Percentiles rank a stretch among this genome's conserved stretches.
phyloP scores from a whole-genome alignment of 306 rosid genomes.

The Senna siamea region DNA sequence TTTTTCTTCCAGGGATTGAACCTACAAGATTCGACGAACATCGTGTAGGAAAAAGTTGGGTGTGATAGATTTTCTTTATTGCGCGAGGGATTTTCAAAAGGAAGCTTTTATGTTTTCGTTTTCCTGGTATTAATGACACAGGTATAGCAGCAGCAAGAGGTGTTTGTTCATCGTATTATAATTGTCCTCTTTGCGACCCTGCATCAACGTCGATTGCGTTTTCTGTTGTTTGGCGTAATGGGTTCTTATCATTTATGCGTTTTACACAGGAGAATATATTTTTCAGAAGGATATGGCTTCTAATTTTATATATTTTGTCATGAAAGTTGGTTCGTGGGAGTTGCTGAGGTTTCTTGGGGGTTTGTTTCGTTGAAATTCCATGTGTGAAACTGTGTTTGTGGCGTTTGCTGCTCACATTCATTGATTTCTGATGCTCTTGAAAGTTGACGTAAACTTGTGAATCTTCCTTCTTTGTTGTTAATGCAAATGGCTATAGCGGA shows the following conservation, averaged over 20 bases:
- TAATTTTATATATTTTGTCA: background rate
- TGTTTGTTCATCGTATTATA: constrained; percentile 10
- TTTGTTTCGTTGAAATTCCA: too few relatives aligned
- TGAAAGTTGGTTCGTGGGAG: constrained; percentile 13
- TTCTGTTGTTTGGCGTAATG: constrained; percentile 28
- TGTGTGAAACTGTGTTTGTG: too few relatives aligned
- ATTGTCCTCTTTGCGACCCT: background rate
- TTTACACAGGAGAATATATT: constrained; percentile 39
- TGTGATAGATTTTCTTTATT: constrained; percentile 32
- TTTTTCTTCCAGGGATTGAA: constrained; percentile 32
- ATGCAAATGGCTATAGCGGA: constrained; percentile 7
- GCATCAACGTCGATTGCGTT: constrained; percentile 22
- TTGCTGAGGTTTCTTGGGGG: constrained; percentile 29
- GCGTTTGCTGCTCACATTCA: constrained; percentile 31
- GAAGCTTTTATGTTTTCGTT: constrained; percentile 1
- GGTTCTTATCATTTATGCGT: constrained; percentile 36
- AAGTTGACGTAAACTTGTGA: background rate
- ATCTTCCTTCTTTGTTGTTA: constrained; percentile 10
- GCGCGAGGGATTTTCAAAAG: constrained; percentile 26
- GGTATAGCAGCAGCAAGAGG: background rate
- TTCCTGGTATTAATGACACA: constrained; percentile 16
- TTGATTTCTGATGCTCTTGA: constrained; percentile 29
- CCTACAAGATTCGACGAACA: constrained; percentile 44
- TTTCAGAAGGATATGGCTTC: constrained; percentile 24
- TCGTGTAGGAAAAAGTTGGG: constrained; percentile 21